Conservation (phyloP, 306 rosid species). For the Biancaea sappan region DNA sequence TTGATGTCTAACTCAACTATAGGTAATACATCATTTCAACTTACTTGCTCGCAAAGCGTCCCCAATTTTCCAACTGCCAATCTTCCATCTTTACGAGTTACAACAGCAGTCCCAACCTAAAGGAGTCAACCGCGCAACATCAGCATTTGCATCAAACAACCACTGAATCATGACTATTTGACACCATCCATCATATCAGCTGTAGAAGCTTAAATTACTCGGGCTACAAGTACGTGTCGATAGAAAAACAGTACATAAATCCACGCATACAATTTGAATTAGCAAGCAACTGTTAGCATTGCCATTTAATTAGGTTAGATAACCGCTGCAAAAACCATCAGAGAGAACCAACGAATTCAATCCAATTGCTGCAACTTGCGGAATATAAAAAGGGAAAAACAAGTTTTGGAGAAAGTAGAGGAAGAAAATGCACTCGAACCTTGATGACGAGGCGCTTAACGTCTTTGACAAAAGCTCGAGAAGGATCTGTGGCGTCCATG, state of each 20-base stretch:
- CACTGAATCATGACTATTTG: not conserved
- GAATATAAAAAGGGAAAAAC: not conserved
- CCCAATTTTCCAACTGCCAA: constrained; percentile 63
- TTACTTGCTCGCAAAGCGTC: constrained; percentile 88
- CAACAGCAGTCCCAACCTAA: constrained; percentile 38
- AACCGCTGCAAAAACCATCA: not conserved
- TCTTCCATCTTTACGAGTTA: constrained; percentile 30
- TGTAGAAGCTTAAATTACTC: not conserved
- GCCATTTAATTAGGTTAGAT: not conserved
- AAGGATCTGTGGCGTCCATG: constrained; percentile 18
- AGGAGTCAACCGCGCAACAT: not conserved
- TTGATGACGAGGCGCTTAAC: constrained; percentile 28
- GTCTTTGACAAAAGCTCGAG: constrained; percentile 27
- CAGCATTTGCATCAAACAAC: constrained; percentile 7
- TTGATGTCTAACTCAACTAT: not conserved
- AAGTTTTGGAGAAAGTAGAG: not conserved
- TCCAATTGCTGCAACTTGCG: not conserved
- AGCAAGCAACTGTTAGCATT: not conserved
- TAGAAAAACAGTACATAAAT: not conserved
- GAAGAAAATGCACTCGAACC: not conserved
- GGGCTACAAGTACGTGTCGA: not conserved
- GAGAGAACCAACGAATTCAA: not conserved
- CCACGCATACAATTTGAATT: not conserved
- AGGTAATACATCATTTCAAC: not conserved
- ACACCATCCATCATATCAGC: not conserved